phyloP scores from a whole-genome alignment of 176 grass and related monocot species.

The Aechmea fasciata region DNA sequence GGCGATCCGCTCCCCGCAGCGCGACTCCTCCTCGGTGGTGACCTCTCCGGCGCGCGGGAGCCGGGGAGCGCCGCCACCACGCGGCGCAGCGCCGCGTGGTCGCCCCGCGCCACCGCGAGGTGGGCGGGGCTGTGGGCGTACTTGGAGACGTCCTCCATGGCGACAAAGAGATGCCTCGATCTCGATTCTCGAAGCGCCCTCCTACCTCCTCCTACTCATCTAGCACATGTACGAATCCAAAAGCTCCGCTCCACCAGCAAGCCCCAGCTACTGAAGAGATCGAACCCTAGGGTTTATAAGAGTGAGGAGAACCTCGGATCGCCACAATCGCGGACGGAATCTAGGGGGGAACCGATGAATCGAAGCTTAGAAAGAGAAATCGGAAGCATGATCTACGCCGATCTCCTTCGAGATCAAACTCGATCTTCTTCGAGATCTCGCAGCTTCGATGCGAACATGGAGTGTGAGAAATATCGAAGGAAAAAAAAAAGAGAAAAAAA shows the following conservation, averaged over 20 bases:
- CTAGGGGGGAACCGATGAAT: background rate
- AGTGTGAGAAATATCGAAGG: background rate
- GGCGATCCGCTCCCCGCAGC: conserved; percentile 48
- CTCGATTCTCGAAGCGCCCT: background rate
- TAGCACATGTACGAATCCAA: background rate
- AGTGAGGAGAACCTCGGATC: conserved; percentile 6
- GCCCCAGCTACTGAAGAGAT: background rate
- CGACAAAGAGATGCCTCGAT: too few relatives aligned
- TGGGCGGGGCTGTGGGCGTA: conserved; percentile 78
- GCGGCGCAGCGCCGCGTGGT: conserved; percentile 43
- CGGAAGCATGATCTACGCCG: conserved; percentile 8
- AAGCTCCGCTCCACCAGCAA: too few relatives aligned
- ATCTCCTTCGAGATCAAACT: conserved; percentile 6
- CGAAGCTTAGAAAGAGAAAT: conserved; percentile 8
- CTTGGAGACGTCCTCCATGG: conserved; percentile 69
- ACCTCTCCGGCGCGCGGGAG: conserved; percentile 73
- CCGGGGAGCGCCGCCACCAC: conserved; percentile 37
- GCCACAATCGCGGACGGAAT: conserved; percentile 1
- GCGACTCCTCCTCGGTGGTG: conserved; percentile 47
- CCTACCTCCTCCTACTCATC: background rate
- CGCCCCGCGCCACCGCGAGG: conserved; percentile 56
- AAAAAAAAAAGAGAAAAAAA: background rate
- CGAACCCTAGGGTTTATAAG: conserved; percentile 18
- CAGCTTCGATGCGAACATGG: background rate
- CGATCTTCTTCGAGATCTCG: background rate